These are phyloP conservation scores for Eucommia ulmoides DNA, from an alignment of 257 asterid genomes.

Conservation along the genomic window DNA sequence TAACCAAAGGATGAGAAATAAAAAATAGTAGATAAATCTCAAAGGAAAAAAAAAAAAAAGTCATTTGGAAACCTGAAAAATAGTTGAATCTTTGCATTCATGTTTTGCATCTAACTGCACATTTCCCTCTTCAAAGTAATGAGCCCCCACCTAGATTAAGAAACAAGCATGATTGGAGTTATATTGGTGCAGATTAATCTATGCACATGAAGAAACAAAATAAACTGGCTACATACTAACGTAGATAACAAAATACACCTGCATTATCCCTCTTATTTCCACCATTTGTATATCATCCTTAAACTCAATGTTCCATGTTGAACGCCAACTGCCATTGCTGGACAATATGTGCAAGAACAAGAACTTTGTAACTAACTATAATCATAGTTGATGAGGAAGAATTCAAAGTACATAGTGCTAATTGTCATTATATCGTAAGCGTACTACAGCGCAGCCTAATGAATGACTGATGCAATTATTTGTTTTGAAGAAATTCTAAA, in stretches of 20 bases:
- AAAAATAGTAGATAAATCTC: neutral
- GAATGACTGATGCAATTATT: neutral
- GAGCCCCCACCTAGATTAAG: conserved; percentile 75
- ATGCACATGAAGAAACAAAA: neutral
- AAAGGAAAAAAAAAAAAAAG: neutral
- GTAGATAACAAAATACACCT: conserved; percentile 35
- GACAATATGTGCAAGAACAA: conserved; percentile 5
- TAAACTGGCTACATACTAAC: conserved; percentile 6
- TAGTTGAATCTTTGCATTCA: conserved; percentile 75
- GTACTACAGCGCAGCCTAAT: too few relatives aligned
- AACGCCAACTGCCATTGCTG: conserved; percentile 96
- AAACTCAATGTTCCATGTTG: conserved; percentile 65
- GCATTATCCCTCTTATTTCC: conserved; percentile 71
- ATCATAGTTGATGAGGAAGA: neutral
- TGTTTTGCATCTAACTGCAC: conserved; percentile 89
- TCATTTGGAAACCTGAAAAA: conserved; percentile 49
- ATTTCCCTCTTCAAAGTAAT: conserved; percentile 98
- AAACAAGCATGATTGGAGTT: conserved; percentile 3
- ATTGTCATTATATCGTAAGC: too few relatives aligned
- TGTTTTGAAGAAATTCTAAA: neutral
- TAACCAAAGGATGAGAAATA: neutral
- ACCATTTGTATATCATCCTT: conserved; percentile 65
- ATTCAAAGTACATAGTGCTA: too few relatives aligned
- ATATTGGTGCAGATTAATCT: neutral
- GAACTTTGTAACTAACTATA: conserved; percentile 5